Evolutionary conservation across 2,329 filamentous ascomycete genomes (phyloP), one percentile per base, ranked within the genome.

Genomic region (Zasmidium citrigriseum): DNA sequence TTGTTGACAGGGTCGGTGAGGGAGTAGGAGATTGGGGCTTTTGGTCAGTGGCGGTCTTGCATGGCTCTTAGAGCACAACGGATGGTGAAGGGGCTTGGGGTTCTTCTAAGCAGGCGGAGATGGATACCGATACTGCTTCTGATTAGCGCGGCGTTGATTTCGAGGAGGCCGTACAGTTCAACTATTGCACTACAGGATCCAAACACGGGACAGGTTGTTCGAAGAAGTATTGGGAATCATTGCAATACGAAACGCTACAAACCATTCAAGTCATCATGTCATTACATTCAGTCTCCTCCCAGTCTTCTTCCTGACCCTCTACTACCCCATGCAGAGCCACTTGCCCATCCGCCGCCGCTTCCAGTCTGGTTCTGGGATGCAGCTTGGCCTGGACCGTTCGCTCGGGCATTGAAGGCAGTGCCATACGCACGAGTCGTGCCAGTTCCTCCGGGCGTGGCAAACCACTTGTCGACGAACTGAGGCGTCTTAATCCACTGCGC

Each of bases 401-500:
- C 62, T 34, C 77, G 60, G 63, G 52, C 57, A 24, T 52, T 54
- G 20, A 85, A 77, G 2, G 86, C 84, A 1, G 86, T 88, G 3
- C 90, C 90, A 67, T 86, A 89, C 0, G 76, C 73, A 55, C 85
- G 84, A 49, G 81, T 73, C 48, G 77, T 73, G 64, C 70, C 48
- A 50, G 71, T 20, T 76, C 73, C 52, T 77, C 77, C 21, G 77
- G 78, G 23, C 67, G 72, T 54, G 76, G 82, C 58, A 58, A 93
- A 89, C 65, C 89, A 83, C 55, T 82, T 82, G 59, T 85, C 86
- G 58, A 98, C 76, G 65, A 92, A 86, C 4, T 74, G 73, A 2
- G 95, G 95, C 0, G 92, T 95, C 14, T 82, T 80, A 34, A 97
- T 80, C 50, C 88, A 82, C 70, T 93, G 96, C 52, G 80, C 81